Percentiles rank a stretch among this genome's conserved stretches.
These are phyloP conservation scores for Gossypium laxum DNA, from an alignment of 441 rosid species.

Conservation along the genomic window DNA sequence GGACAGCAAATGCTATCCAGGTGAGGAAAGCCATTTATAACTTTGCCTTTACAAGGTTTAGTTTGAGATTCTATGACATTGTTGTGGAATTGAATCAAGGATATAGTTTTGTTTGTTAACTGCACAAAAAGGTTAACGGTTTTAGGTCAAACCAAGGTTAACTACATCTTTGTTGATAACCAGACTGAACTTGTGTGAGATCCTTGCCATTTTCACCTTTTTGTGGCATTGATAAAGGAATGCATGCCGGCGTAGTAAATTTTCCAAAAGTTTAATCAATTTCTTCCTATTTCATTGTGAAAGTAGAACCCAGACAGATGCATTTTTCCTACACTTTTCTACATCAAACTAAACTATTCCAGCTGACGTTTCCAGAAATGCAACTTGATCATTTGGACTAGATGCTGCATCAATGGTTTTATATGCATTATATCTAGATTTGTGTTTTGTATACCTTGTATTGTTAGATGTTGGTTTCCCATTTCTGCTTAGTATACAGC, in stretches of 20 bases:
- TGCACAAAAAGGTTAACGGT: background rate
- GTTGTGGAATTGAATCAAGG: background rate
- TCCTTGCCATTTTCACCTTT: background rate
- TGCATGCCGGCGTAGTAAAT: background rate
- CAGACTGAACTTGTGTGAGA: background rate
- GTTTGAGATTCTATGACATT: background rate
- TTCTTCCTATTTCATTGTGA: background rate
- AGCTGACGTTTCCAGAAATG: background rate
- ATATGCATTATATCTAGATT: background rate
- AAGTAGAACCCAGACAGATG: background rate
- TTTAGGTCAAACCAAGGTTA: background rate
- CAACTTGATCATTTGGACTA: background rate
- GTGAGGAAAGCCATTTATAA: slow-evolving; percentile 28
- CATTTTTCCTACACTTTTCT: background rate
- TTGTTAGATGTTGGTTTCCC: background rate
- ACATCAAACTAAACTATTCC: background rate
- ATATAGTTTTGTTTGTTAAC: background rate
- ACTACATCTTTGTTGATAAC: background rate
- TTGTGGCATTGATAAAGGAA: background rate
- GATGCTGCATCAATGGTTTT: background rate
- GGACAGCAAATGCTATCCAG: slow-evolving; percentile 73
- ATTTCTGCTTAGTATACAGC: background rate
- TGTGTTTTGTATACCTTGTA: background rate
- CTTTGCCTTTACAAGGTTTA: background rate
- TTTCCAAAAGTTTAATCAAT: too few species aligned